Base-by-base conservation (phyloP, 2,329 filamentous ascomycete genomes). In the Cryphonectria carpinicola region DNA sequence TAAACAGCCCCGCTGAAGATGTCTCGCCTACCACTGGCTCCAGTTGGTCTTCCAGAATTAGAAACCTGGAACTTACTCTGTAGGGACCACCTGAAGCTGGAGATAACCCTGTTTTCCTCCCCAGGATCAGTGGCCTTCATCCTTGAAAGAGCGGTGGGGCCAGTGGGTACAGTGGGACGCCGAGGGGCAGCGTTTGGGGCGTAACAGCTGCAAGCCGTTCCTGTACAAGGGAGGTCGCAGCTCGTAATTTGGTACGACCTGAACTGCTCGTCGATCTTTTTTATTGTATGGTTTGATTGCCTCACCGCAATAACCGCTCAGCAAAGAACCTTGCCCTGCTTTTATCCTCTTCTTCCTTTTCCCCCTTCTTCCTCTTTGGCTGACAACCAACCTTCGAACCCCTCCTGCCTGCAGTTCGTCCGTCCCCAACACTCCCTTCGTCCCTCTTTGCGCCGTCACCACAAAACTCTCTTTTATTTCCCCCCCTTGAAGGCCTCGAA, bases 301-400 rank as follows among this genome's bases (percentile, higher is more conserved):
- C 41, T 58, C 60, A 61, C 32, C 43, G 37, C 54, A 58, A 58
- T 32, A 58, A 58, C 54, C 54, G 54, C 54, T 32, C 54, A 14
- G 13, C 54, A 58, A 19, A 32, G 46, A 49, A 49, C 46, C 46
- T 49, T 49, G 46, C 54, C 54, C 13, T 58, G 54, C 28, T 25
- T 32, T 71, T 74, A 76, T 54, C 41, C 10, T 22, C 28, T 22
- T 67, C 46, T 2, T 49, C 17, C n/a, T 49, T 8, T 22, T n/a
- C 46, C 22, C 32, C 32, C 32, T 32, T 49, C 17, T n/a, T 49
- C 46, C 46, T 49, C 46, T n/a, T 11, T n/a, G 13, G 41, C 41
- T 10, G 22, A 49, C 19, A 39, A 60, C 60, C 32, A 32, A 32
- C 67, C 46, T 68, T 28, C 58, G 19, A 22, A 25, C 25, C 25